Evolutionary conservation across 2,329 filamentous ascomycete genomes (phyloP), one percentile per base, ranked within the genome.

Genomic region (Pseudocercospora crystallina): DNA sequence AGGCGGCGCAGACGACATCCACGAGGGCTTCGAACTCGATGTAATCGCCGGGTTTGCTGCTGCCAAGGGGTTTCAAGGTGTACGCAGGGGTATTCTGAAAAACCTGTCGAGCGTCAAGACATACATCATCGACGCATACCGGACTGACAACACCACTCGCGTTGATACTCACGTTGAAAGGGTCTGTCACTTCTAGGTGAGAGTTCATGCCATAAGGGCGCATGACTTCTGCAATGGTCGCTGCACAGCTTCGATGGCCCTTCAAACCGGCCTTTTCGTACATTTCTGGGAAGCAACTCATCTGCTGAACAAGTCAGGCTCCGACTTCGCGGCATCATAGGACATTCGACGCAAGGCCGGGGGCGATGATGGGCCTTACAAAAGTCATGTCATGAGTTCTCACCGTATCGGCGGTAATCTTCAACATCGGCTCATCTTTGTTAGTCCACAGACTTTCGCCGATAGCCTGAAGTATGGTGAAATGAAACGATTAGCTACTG

Each of bases 361-460:
- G 8, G 3, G 13, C 26, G 4, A 26, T 26, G 20, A 26, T 7
- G 20, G 20, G 20, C 7, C 49, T 53, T 32, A 53, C 49, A 37
- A 56, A 54, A 1, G 66, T 70, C 67, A 72, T 70, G 49, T 71
- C 70, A 60, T 72, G 70, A 26, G 69, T 65, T 43, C 70, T 68
- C 36, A 71, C 68, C 8, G 69, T 71, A 49, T 73, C 70, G 20
- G 61, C 63, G 7, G 63, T 62, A 30, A 73, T 54, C n/a, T 61
- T 59, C 12, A 73, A 60, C 31, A 73, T 64, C 0, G 66, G 63
- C 26, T 66, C 60, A 46, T 71, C 66, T 29, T 59, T 64, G 58
- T 71, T 72, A 12, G 66, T 70, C 60, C 65, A 69, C 5, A 73
- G 62, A 47, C 47, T 60, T 44, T 73, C 70, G 47, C 70, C 70